These are phyloP conservation scores for Hirsutella thompsonii DNA, from an alignment of 2,329 filamentous ascomycete genomes.

Conservation along the genomic window DNA sequence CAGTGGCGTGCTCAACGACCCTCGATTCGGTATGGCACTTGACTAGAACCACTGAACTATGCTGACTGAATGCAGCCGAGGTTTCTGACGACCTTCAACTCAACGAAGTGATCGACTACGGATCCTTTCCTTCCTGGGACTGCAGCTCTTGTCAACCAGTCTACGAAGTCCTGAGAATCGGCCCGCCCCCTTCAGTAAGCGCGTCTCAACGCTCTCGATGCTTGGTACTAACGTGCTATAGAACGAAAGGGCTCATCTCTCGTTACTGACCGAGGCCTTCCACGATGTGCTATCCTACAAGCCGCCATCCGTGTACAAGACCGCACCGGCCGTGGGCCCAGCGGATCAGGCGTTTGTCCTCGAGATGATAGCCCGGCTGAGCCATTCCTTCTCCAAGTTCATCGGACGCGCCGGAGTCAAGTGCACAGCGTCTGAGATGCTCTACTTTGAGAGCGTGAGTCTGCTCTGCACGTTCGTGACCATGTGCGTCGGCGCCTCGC, in stretches of 20 bases:
- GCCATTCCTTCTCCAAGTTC: conserved; percentile 27
- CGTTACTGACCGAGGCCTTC: conserved; percentile 36
- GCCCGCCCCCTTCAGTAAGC: conserved; percentile 37
- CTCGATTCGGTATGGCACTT: conserved; percentile 30
- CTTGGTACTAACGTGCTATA: conserved; percentile 14
- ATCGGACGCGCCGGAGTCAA: conserved; percentile 15
- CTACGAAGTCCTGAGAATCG: conserved; percentile 32
- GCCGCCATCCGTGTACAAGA: conserved; percentile 37
- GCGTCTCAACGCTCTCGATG: neutral
- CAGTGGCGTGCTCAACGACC: conserved; percentile 27
- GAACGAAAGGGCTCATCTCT: conserved; percentile 36
- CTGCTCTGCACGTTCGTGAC: conserved; percentile 24
- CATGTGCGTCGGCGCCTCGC: conserved; percentile 12
- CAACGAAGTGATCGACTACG: conserved; percentile 35
- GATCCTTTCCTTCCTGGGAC: conserved; percentile 35
- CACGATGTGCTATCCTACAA: conserved; percentile 35
- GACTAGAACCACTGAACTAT: fast-evolving
- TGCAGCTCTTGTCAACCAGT: conserved; percentile 23
- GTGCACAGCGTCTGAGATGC: conserved; percentile 28
- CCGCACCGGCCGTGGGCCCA: conserved; percentile 20
- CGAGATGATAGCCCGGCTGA: conserved; percentile 27
- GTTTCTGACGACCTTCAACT: conserved; percentile 26
- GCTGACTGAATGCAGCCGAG: conserved; percentile 21
- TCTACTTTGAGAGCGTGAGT: conserved; percentile 29
- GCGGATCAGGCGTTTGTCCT: conserved; percentile 31